A percentile compares a stretch with the other conserved stretches of the same genome.
Evolutionary conservation across 441 rosid species (phyloP).

Genomic region (Erysimum cheiri): DNA sequence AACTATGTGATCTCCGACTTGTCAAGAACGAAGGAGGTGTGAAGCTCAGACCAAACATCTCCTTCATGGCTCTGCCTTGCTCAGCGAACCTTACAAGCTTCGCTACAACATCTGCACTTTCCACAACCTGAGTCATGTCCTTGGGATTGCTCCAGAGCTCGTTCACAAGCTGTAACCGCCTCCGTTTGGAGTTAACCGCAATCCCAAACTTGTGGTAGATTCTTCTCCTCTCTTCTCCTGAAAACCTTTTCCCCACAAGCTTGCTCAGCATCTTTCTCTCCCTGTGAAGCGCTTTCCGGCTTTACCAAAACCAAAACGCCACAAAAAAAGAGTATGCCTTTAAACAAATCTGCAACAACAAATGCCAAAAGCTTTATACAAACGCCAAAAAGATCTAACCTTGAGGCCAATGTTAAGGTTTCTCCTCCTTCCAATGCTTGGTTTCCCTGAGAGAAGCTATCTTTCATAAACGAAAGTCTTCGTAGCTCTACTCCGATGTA

Average conservation of each 20-base stretch:
- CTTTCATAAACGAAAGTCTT: conserved; percentile 79
- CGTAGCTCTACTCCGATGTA: conserved; percentile 88
- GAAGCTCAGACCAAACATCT: conserved; percentile 89
- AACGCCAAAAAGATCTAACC: conserved; percentile 54
- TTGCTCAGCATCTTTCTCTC: conserved; percentile 83
- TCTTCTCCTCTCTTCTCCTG: conserved; percentile 64
- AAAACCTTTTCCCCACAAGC: conserved; percentile 71
- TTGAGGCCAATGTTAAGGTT: conserved; percentile 64
- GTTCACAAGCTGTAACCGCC: conserved; percentile 76
- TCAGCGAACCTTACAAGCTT: conserved; percentile 79
- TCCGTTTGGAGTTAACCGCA: conserved; percentile 64
- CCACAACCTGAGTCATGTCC: conserved; percentile 60
- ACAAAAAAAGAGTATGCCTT: background rate
- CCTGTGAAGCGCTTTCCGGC: conserved; percentile 69
- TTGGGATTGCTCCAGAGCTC: conserved; percentile 68
- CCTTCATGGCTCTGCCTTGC: conserved; percentile 77
- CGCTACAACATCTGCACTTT: conserved; percentile 78
- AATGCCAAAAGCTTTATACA: conserved; percentile 6
- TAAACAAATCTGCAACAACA: conserved; percentile 5
- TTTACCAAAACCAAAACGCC: conserved; percentile 41
- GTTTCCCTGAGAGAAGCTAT: conserved; percentile 64
- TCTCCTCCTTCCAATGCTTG: conserved; percentile 56
- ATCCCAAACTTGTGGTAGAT: conserved; percentile 82
- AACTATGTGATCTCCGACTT: conserved; percentile 62
- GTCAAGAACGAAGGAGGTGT: conserved; percentile 52